A percentile compares a stretch with the other conserved stretches of the same genome.
phyloP scores from a whole-genome alignment of 2,329 filamentous ascomycete genomes.

The Cercospora zeina region DNA sequence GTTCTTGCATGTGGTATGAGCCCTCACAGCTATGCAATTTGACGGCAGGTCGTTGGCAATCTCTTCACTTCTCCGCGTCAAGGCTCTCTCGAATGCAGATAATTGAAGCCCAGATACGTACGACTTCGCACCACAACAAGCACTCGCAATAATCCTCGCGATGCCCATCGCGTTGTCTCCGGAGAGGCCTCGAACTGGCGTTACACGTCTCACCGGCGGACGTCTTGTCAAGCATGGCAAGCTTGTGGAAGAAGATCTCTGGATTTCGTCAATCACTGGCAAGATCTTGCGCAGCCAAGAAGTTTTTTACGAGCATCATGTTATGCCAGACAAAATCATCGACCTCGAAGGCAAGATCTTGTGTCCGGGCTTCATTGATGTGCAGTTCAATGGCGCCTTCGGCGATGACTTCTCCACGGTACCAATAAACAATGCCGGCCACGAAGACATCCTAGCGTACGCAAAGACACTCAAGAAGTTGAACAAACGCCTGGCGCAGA shows the following conservation, averaged over 20 bases:
- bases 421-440: slow-evolving; percentile 43
- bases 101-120: not conserved
- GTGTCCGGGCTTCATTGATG: slow-evolving; percentile 83
- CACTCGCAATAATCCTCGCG: not conserved
- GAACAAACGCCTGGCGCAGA: slow-evolving; percentile 70
- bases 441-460: slow-evolving; percentile 59
- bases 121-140: not conserved
- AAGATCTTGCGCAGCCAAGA: slow-evolving; percentile 74
- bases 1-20: not conserved
- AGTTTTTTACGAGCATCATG: slow-evolving; percentile 66
- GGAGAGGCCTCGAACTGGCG: slow-evolving; percentile 49
- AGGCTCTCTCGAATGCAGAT: not conserved
- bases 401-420: slow-evolving; percentile 88
- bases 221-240: slow-evolving; percentile 67
- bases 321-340: slow-evolving; percentile 70
- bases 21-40: not conserved
- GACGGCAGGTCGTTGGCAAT: not conserved
- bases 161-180: slow-evolving; percentile 47
- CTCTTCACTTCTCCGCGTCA: not conserved
- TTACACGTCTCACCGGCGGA: slow-evolving; percentile 69
- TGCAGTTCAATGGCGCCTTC: slow-evolving; percentile 87
- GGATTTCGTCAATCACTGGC: slow-evolving; percentile 78
- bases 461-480: slow-evolving; percentile 69
- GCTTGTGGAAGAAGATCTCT: slow-evolving; percentile 77
- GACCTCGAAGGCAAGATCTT: slow-evolving; percentile 82